Evolutionary conservation across 2,329 filamentous ascomycete species (phyloP).

Genomic region (Botrytis cinerea): DNA sequence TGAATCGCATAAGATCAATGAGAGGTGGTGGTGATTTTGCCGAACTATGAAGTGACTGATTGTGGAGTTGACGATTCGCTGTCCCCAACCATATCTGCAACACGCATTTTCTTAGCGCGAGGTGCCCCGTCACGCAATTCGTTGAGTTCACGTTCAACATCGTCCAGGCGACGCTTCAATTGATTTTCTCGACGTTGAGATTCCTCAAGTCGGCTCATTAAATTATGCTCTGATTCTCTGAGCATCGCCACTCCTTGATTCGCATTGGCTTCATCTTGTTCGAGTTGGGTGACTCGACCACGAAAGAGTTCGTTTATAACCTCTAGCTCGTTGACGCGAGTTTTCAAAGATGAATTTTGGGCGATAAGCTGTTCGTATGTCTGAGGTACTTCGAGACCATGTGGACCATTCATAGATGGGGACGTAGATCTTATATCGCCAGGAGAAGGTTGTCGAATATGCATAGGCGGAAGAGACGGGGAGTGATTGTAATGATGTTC

Average conservation of each 20-base stretch:
- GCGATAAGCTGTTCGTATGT: constrained; percentile 79
- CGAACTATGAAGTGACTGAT: constrained; percentile 34
- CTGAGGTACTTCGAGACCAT: constrained; percentile 69
- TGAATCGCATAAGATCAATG: constrained; percentile 17
- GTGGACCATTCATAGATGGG: constrained; percentile 52
- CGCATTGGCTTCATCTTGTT: constrained; percentile 72
- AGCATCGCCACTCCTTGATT: constrained; percentile 60
- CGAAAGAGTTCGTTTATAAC: constrained; percentile 87
- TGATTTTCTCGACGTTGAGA: constrained; percentile 77
- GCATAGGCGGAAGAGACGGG: constrained; percentile 52
- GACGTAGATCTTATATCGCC: constrained; percentile 50
- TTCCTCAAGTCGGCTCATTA: constrained; percentile 70
- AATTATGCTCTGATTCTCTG: constrained; percentile 54
- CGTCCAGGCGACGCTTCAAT: constrained; percentile 78
- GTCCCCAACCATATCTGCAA: constrained; percentile 50
- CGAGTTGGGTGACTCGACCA: constrained; percentile 72
- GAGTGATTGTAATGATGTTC: constrained; percentile 64
- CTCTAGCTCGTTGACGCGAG: constrained; percentile 90
- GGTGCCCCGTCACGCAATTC: constrained; percentile 48
- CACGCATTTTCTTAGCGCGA: constrained; percentile 56
- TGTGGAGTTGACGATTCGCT: constrained; percentile 41
- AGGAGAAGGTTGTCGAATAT: constrained; percentile 60
- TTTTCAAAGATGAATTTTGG: constrained; percentile 86
- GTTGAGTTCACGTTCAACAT: constrained; percentile 61
- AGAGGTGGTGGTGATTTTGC: constrained; percentile 15